Conservation (phyloP, 495 filamentous ascomycete species). For the Penicillium paradoxum region DNA sequence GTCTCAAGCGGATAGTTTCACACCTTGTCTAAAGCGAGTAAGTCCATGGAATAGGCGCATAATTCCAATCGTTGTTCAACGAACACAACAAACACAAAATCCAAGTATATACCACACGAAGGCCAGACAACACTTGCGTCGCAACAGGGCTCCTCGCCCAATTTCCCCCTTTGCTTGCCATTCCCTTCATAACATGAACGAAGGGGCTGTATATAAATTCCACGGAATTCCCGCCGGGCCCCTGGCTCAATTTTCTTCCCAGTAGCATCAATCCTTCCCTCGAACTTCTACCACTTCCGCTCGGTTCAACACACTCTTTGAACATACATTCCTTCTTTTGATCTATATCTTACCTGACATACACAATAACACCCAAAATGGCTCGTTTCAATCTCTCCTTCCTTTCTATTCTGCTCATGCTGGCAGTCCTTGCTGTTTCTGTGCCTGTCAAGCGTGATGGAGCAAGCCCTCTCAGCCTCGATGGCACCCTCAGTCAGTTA, state of each 20-base stretch:
- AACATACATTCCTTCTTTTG: constrained; percentile 9
- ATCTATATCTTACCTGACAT: constrained; percentile 8
- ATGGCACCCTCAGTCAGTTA: constrained; percentile 15
- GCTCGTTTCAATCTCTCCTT: constrained; percentile 33
- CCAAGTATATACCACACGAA: no score
- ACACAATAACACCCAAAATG: constrained; percentile 27
- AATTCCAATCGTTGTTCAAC: no score
- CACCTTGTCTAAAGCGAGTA: no score
- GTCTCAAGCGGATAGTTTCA: no score
- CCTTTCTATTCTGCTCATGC: constrained; percentile 28
- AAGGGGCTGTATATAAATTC: constrained; percentile 19
- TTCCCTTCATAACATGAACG: not conserved
- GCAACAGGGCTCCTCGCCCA: no score
- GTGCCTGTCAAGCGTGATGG: constrained; percentile 27
- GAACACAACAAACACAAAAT: no score
- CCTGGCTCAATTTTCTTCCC: not conserved
- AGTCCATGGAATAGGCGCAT: no score
- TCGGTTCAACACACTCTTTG: constrained; percentile 10
- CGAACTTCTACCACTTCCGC: constrained; percentile 2
- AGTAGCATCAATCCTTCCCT: constrained; percentile 6
- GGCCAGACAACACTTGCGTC: no score
- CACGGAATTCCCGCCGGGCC: not conserved
- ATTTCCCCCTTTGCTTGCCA: constrained; percentile 5
- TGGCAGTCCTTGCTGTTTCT: constrained; percentile 30
- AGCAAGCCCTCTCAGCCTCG: constrained; percentile 3